These are phyloP conservation scores for Hericium coralloides DNA, from an alignment of 768 basidiomycete species.

Conservation along the genomic window DNA sequence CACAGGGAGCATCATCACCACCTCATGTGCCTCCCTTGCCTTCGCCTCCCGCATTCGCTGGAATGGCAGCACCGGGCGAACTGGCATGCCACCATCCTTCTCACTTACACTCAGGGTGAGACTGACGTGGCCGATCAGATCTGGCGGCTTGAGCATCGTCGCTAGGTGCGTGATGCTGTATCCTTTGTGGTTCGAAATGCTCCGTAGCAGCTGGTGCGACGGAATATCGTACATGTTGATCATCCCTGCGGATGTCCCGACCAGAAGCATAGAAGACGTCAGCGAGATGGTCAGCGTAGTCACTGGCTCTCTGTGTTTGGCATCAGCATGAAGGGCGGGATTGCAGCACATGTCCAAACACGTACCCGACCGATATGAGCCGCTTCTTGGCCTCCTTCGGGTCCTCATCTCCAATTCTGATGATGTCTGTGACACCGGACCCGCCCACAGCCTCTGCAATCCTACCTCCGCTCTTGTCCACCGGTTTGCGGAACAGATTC, in stretches of 20 bases:
- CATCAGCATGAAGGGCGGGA: neutral
- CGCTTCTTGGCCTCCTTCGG: conserved; percentile 40
- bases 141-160: conserved; percentile 79
- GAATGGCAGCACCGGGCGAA: conserved; percentile 59
- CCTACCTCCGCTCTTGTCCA: conserved; percentile 41
- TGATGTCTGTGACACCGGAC: conserved; percentile 57
- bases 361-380: conserved; percentile 65
- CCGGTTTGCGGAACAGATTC: conserved; percentile 62
- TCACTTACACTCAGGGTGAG: conserved; percentile 45
- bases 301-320: conserved; percentile 51
- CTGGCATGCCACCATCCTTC: conserved; percentile 47
- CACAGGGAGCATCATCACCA: conserved; percentile 49
- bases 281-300: conserved; percentile 69
- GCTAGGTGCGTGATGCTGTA: conserved; percentile 50
- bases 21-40: conserved; percentile 60
- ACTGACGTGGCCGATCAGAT: conserved; percentile 75
- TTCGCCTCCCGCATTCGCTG: conserved; percentile 65
- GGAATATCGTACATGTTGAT: conserved; percentile 82
- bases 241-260: conserved; percentile 65
- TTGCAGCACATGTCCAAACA: conserved; percentile 5
- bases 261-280: conserved; percentile 70
- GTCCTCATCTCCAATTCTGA: conserved; percentile 54
- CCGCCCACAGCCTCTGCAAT: conserved; percentile 68
- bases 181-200: conserved; percentile 36
- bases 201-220: conserved; percentile 83